Base-by-base conservation (phyloP, 192 early-diverging fungal species). In the Coemansia guatemalensis region DNA sequence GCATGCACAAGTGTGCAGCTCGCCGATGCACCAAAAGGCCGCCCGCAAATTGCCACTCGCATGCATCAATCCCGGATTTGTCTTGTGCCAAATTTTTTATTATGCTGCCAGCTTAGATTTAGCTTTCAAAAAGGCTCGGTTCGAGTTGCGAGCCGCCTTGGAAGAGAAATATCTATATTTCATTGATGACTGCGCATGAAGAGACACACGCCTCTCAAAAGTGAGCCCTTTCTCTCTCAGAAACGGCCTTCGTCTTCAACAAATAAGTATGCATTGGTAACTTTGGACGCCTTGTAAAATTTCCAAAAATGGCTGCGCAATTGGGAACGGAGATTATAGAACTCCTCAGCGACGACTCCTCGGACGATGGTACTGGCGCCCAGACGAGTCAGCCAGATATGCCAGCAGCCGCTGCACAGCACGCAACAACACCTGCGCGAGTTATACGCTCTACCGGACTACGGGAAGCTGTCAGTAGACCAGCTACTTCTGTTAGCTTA, bases 291-390 rank as follows among this genome's bases (percentile, higher is more conserved):
- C 39, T 44, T 35, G 33, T 44, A 17, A 44, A 17, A 17, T 44
- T 11, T 17, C 39, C 39, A 41, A 21, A 41, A 21, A 62, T 62
- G 60, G 1, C 57, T 9, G 55, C 17, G 23, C 25, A 51, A 33
- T 48, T 41, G 8, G 64, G 64, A 24, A 22, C 64, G 23, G 64
- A 65, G 17, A 33, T 65, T 4, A 65, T 65, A 49, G 64, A 65
- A 25, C 30, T 65, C 29, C 29, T 65, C 27, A 65, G 64, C 29
- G 63, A 58, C 57, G 57, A 65, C 30, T 44, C 54, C 41, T 65
- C 41, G 24, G 35, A 47, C 20, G 22, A 35, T 41, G 57, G 17
- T 22, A 44, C 18, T 27, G 29, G 18, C 26, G 29, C 17, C 29
- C 29, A n/a, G 8, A 56, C 27, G 1, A 33, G 18, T 20, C 17